Evolutionary conservation across 768 basidiomycete species (phyloP), one percentile per base, ranked within the genome.

Genomic region (Rhodotorula toruloides): DNA sequence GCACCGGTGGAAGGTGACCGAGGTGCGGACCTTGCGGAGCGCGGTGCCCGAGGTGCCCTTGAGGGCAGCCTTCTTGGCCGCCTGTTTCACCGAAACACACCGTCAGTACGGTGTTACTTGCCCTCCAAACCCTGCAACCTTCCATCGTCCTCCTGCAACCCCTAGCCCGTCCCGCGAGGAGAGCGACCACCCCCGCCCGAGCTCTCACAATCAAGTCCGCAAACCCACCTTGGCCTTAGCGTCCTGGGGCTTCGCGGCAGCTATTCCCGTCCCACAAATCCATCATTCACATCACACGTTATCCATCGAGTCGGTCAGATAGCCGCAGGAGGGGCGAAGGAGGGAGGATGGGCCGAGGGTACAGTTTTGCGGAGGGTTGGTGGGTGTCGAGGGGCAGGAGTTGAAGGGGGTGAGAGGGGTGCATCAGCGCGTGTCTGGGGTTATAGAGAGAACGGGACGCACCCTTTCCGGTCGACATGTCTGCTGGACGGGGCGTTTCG

Each of bases 31-130:
- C 71, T 69, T 68, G 37, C 55, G 32, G 46, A 61, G 53, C 54
- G 60, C 56, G 39, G 58, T 58, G 53, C 57, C 62, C 77, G 88
- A 83, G 49, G 84, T 85, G 67, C 92, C 93, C 78, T 90, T 90
- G 60, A 97, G 84, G 61, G 87, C 93, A 17, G 93, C 92, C 83
- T 98, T 98, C 83, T 93, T 96, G 49, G 96, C 92, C 48, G 87
- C 82, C 69, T 70, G 63, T 17, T 14, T n/a, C 42, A 16, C 19
- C 4, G 12, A 49, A n/a, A 36, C 14, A 31, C 25, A 40, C 48
- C 29, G 48, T 49, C 58, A 59, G 58, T 40, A 34, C 39, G 19
- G n/a, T n/a, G n/a, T n/a, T n/a, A n/a, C n/a, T n/a, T n/a, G n/a
- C n/a, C n/a, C 40, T 22, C 21, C 3, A 13, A 17, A 29, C 29